Percentiles rank a stretch among this genome's conserved stretches.
Evolutionary conservation across 306 rosid species (phyloP).

Genomic region (Cucumis hystrix): DNA sequence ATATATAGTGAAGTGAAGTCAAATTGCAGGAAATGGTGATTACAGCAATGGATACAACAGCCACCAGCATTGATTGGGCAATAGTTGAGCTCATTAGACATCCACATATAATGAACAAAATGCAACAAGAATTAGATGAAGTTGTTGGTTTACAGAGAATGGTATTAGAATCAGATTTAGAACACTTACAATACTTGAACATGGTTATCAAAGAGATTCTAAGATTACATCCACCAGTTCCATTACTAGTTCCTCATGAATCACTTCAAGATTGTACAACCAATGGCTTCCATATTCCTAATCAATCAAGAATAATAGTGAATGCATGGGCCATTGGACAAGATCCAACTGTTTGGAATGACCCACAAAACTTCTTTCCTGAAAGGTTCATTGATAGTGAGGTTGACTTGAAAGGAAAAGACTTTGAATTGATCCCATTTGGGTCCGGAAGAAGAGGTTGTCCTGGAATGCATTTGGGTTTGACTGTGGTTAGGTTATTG

Average conservation of each 20-base stretch:
- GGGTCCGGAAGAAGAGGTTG: not conserved
- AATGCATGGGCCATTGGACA: not conserved
- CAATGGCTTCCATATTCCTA: not conserved
- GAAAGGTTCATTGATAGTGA: not conserved
- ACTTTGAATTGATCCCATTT: not conserved
- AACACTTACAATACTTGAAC: not conserved
- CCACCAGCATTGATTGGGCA: constrained; percentile 19
- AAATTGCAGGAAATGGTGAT: not conserved
- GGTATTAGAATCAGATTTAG: not conserved
- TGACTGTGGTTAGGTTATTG: not conserved
- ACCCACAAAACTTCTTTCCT: not conserved
- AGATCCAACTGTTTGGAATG: not conserved
- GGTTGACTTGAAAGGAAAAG: not conserved
- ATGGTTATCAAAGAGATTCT: not conserved
- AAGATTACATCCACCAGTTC: not conserved
- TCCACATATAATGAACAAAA: constrained; percentile 24
- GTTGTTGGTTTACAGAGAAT: not conserved
- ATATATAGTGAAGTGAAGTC: too few species aligned
- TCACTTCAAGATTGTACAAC: not conserved
- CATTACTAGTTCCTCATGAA: not conserved
- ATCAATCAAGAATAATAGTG: not conserved
- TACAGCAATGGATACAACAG: not conserved
- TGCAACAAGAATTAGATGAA: constrained; percentile 12
- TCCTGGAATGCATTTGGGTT: not conserved
- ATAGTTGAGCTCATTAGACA: constrained; percentile 18